A percentile compares a stretch with the other conserved stretches of the same genome.
Evolutionary conservation across 805 yeast species (phyloP).

Genomic region (Wickerhamiella galacta): DNA sequence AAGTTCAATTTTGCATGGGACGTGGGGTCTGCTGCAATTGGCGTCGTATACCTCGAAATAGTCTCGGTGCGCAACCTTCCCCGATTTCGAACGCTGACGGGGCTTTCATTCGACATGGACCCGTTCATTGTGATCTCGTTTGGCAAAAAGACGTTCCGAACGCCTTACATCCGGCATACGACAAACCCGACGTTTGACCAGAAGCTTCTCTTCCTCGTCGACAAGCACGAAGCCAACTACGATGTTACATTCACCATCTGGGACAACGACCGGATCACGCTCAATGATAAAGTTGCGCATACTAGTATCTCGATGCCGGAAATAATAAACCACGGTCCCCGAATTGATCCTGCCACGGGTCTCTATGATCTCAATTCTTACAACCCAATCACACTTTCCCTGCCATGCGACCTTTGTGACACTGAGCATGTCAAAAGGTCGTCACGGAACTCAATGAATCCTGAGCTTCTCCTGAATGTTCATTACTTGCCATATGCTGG

Average conservation of each 20-base stretch:
- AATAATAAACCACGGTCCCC: constrained; percentile 23
- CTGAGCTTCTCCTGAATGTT: constrained; percentile 46
- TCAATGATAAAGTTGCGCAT: constrained; percentile 66
- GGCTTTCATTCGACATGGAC: constrained; percentile 85
- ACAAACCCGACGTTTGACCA: constrained; percentile 72
- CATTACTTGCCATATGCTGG: constrained; percentile 50
- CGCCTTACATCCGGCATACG: constrained; percentile 71
- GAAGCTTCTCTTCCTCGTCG: constrained; percentile 59
- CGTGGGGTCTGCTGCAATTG: constrained; percentile 25
- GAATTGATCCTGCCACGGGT: constrained; percentile 22
- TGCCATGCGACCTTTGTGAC: constrained; percentile 11
- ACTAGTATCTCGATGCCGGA: constrained; percentile 40
- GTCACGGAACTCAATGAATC: constrained; percentile 18
- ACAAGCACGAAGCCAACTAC: constrained; percentile 45
- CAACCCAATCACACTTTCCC: constrained; percentile 7
- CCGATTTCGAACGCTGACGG: constrained; percentile 48
- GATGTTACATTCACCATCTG: constrained; percentile 54
- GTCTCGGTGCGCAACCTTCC: constrained; percentile 64
- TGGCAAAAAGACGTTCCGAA: constrained; percentile 73
- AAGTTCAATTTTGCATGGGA: constrained; percentile 9
- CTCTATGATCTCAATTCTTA: constrained; percentile 17
- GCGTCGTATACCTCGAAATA: constrained; percentile 65
- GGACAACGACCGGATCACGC: constrained; percentile 73
- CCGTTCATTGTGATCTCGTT: constrained; percentile 87
- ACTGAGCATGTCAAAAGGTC: constrained; percentile 2